Percentiles rank a stretch among this genome's conserved stretches.
Evolutionary conservation across 495 filamentous ascomycete species (phyloP).

Genomic region (Xylaria acuta): DNA sequence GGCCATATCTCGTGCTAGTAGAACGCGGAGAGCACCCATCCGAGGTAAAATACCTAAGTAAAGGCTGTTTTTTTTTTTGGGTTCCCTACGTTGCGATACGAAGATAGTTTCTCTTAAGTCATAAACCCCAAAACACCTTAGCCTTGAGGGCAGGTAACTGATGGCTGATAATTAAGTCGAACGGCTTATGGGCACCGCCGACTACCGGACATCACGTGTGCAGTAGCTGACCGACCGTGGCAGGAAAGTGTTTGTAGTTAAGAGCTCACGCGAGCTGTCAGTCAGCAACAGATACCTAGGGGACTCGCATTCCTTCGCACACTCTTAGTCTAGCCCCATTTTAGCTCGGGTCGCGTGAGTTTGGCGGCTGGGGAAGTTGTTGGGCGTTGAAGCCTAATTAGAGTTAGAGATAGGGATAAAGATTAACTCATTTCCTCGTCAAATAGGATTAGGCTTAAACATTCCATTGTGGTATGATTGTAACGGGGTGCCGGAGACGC

Average conservation of each 20-base stretch:
- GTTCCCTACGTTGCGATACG: neutral
- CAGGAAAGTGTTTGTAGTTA: slow-evolving; percentile 6
- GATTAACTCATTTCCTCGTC: slow-evolving; percentile 12
- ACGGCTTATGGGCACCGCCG: neutral
- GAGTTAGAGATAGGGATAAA: neutral
- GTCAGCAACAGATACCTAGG: slow-evolving; percentile 7
- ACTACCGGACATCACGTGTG: slow-evolving; percentile 4
- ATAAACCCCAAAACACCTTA: neutral
- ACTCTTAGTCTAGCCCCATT: slow-evolving; percentile 1
- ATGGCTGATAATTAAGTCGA: neutral
- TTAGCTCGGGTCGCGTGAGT: slow-evolving; percentile 14
- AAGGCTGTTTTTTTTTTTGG: neutral
- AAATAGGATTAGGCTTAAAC: neutral
- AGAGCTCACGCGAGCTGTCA: slow-evolving; percentile 22
- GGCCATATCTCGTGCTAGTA: neutral
- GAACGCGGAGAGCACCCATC: neutral
- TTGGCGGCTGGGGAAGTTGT: slow-evolving; percentile 4
- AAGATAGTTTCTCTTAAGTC: neutral
- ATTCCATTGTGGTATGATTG: slow-evolving; percentile 6
- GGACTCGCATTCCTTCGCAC: neutral
- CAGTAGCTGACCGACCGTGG: neutral
- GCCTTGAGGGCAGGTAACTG: neutral
- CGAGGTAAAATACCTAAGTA: neutral
- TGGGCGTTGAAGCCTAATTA: slow-evolving; percentile 6
- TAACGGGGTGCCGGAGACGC: neutral